phyloP scores from a whole-genome alignment of 164 flowering plant species.

The Berberis vulgaris region DNA sequence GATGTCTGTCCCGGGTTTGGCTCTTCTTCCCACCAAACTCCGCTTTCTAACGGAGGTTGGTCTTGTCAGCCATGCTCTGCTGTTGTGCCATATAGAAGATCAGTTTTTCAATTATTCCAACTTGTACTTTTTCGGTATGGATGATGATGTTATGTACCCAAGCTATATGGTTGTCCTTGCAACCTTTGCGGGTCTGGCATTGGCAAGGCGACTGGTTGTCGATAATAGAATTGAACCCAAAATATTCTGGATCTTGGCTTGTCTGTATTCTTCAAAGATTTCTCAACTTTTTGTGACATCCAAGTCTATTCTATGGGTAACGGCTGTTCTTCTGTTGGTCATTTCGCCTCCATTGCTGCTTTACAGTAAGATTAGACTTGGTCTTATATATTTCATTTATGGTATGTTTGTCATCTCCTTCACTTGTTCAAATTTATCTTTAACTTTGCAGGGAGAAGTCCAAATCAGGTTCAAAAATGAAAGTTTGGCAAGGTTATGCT shows the following conservation, averaged over 20 bases:
- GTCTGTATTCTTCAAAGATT: conserved; percentile 77
- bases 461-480: conserved; percentile 70
- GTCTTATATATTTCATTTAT: not conserved
- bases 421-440: not conserved
- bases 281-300: conserved; percentile 81
- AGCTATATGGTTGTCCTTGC: conserved; percentile 92
- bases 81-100: conserved; percentile 77
- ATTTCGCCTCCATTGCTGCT: conserved; percentile 94
- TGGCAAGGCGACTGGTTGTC: conserved; percentile 68
- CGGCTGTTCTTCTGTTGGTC: conserved; percentile 78
- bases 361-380: conserved; percentile 53
- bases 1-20: conserved; percentile 85
- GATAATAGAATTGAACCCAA: conserved; percentile 76
- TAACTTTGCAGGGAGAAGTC: conserved; percentile 61
- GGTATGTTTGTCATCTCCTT: not conserved
- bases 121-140: conserved; percentile 77
- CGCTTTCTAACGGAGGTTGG: conserved; percentile 65
- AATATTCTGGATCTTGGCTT: conserved; percentile 78
- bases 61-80: conserved; percentile 69
- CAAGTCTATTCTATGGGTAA: conserved; percentile 71
- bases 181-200: conserved; percentile 68
- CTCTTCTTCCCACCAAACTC: conserved; percentile 68
- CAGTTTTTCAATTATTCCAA: conserved; percentile 68
- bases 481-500: conserved; percentile 84
- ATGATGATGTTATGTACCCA: conserved; percentile 95